These are phyloP conservation scores for Chalaropsis thielavioides DNA, from an alignment of 2,329 filamentous ascomycete species.

Conservation along the genomic window DNA sequence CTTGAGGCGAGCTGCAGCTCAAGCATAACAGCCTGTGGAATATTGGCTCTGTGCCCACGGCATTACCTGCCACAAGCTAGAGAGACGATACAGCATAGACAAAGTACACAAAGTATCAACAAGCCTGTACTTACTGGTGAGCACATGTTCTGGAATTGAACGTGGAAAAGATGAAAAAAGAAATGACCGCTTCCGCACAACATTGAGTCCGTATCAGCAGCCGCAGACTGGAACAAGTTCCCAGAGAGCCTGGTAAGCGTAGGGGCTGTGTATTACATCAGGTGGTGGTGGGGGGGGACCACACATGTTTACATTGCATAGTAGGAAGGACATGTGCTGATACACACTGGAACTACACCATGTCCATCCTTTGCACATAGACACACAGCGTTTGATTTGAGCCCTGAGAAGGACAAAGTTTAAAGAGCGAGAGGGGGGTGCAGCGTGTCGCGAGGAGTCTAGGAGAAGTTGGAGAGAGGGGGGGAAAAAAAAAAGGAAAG, in stretches of 20 bases:
- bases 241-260: too few relatives aligned
- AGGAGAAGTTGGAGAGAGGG: background rate
- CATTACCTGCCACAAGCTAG: background rate
- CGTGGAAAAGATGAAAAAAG: background rate
- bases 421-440: too few relatives aligned
- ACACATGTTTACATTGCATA: background rate
- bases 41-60: conserved; percentile 1
- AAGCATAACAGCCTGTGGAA: background rate
- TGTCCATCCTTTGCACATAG: background rate
- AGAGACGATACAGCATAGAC: background rate
- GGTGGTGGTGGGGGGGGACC: too few relatives aligned
- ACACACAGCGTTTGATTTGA: background rate
- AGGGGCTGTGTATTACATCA: background rate
- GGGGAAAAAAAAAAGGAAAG: background rate
- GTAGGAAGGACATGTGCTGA: background rate
- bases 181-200: too few relatives aligned
- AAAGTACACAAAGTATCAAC: too few relatives aligned
- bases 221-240: background rate
- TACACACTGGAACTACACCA: background rate
- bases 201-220: background rate
- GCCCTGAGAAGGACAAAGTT: too few relatives aligned
- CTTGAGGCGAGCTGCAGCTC: conserved; percentile 2
- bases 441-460: background rate
- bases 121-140: too few relatives aligned
- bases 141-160: background rate